phyloP scores from a whole-genome alignment of 164 flowering plant species.

The Cinnamomum micranthum region DNA sequence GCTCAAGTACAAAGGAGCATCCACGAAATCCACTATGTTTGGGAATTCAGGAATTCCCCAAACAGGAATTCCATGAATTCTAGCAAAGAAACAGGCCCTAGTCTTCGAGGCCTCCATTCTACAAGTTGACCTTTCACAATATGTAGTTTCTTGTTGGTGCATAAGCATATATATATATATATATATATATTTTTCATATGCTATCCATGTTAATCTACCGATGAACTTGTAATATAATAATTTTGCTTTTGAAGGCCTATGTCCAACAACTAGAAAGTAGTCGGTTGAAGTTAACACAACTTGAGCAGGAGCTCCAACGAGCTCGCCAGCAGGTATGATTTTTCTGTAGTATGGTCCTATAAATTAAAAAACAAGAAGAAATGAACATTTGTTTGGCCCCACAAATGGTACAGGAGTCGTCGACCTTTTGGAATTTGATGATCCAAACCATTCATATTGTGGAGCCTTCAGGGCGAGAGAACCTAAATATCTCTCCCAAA shows the following conservation, averaged over 20 bases:
- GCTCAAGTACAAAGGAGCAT: too few species aligned
- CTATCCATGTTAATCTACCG: not conserved
- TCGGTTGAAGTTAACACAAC: conserved; percentile 73
- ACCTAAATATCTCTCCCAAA: not conserved
- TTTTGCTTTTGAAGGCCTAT: conserved; percentile 52
- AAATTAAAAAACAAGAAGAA: too few species aligned
- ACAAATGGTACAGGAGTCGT: not conserved
- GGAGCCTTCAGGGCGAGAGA: not conserved
- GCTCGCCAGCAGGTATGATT: conserved; percentile 80
- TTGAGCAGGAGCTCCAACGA: conserved; percentile 92
- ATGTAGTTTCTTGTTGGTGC: too few species aligned
- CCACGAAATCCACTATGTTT: too few species aligned
- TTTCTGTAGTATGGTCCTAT: too few species aligned
- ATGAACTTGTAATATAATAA: not conserved
- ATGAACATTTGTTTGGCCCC: not conserved
- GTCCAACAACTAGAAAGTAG: conserved; percentile 96
- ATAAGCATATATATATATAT: too few species aligned
- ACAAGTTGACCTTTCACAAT: too few species aligned
- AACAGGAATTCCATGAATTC: too few species aligned
- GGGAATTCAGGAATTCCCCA: too few species aligned
- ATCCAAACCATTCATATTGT: not conserved
- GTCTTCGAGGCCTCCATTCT: too few species aligned
- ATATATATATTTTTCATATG: not conserved
- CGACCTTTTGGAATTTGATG: not conserved
- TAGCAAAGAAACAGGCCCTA: too few species aligned